A percentile compares a stretch with the other conserved stretches of the same genome.
These are phyloP conservation scores for Arabidopsis lyrata DNA, from an alignment of 441 rosid species.

Conservation along the genomic window DNA sequence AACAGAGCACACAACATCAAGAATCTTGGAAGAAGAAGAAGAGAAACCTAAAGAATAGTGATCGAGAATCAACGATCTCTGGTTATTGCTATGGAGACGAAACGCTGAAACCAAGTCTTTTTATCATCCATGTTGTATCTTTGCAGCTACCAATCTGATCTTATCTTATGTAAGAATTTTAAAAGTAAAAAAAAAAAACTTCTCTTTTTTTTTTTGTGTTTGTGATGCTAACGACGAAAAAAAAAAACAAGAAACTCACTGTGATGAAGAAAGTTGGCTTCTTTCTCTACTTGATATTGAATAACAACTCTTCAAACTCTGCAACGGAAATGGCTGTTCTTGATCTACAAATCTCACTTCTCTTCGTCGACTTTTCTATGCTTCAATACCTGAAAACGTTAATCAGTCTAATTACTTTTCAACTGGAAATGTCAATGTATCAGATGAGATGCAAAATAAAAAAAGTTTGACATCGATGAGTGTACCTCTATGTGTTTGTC, in stretches of 20 bases:
- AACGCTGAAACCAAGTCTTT: slow-evolving; percentile 32
- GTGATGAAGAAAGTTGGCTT: slow-evolving; percentile 38
- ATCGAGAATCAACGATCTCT: slow-evolving; percentile 47
- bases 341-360: slow-evolving; percentile 44
- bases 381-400: slow-evolving; percentile 43
- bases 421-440: not conserved
- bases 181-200: not conserved
- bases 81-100: slow-evolving; percentile 39
- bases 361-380: slow-evolving; percentile 28
- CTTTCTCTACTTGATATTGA: slow-evolving; percentile 35
- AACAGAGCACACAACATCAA: slow-evolving; percentile 48
- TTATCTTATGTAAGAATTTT: slow-evolving; percentile 40
- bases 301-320: slow-evolving; percentile 39
- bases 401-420: slow-evolving; percentile 3
- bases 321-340: slow-evolving; percentile 27
- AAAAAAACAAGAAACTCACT: slow-evolving; percentile 39
- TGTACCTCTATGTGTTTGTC: slow-evolving; percentile 67
- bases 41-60: slow-evolving; percentile 42
- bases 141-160: slow-evolving; percentile 42
- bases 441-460: slow-evolving; percentile 8
- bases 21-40: slow-evolving; percentile 23
- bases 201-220: slow-evolving; percentile 17
- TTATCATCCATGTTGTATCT: slow-evolving; percentile 44
- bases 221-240: slow-evolving; percentile 33
- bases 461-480: slow-evolving; percentile 3